Evolutionary conservation across 768 basidiomycete genomes (phyloP).

Genomic region (Pleurotus eryngii): DNA sequence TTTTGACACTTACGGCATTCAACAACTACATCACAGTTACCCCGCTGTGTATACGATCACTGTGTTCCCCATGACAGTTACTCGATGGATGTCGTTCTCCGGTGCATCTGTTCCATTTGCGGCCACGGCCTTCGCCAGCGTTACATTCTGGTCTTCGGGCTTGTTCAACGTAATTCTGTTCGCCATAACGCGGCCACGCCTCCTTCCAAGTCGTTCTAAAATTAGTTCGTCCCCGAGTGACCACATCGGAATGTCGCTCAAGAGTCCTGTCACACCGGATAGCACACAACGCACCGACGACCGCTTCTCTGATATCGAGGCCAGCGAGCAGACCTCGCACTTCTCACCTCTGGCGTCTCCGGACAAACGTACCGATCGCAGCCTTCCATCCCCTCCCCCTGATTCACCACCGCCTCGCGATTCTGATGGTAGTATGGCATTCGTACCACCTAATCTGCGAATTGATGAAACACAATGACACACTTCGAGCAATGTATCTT

Average conservation of each 20-base stretch:
- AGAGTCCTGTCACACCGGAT: constrained; percentile 22
- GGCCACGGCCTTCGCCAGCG: constrained; percentile 23
- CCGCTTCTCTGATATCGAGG: constrained; percentile 2
- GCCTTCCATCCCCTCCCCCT: background rate
- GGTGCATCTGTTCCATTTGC: constrained; percentile 28
- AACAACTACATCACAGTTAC: constrained; percentile 21
- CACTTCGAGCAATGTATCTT: no score
- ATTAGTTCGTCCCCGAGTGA: background rate
- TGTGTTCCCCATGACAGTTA: constrained; percentile 7
- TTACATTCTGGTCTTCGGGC: constrained; percentile 7
- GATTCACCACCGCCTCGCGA: background rate
- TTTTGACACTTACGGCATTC: background rate
- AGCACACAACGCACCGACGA: background rate
- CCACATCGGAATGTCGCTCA: constrained; percentile 24
- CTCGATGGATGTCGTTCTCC: constrained; percentile 14
- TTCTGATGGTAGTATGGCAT: background rate
- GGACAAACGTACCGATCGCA: background rate
- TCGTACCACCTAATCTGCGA: no score
- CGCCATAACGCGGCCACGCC: constrained; percentile 1
- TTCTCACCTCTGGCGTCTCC: background rate
- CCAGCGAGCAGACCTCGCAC: background rate
- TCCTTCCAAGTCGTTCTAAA: constrained; percentile 1
- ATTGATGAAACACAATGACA: no score
- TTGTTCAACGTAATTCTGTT: constrained; percentile 7
- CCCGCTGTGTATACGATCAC: constrained; percentile 21